Base-by-base conservation (phyloP, 176 grass and related monocot genomes). In the Oryza australiensis region DNA sequence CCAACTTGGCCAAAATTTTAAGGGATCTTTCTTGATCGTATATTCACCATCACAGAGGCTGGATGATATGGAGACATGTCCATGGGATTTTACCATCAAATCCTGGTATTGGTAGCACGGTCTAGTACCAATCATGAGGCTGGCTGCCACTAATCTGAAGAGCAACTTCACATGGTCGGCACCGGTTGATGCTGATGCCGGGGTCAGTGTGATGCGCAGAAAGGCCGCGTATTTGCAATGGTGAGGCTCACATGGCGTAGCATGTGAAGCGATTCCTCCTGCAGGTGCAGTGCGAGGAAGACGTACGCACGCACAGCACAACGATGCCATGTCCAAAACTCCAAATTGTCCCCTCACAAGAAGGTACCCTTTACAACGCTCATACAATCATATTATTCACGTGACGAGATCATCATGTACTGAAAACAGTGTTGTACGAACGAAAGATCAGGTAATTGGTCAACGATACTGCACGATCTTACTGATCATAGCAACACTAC, bases 261-360 rank as follows among this genome's bases (percentile, higher is more conserved):
- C 70, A 76, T 64, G 87, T 76, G 76, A 75, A 22, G 32, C 40
- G 32, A 85, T 85, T 32, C 87, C 16, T 70, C 26, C 12, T 18
- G 64, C 70, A 55, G 26, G 53, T 67, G 20, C 77, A 34, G 62
- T 22, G 48, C 37, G 13, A 80, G 43, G 46, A 57, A 32, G 10
- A 13, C 1, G 32, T 1, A 34, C 74, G 8, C 34, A 33, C 66
- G 8, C 26, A 33, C 15, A 37, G 45, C 66, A 26, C 53, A 85
- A 67, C 62, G 14, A 22, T 14, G 26, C 45, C 24, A 69, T 70
- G 68, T 45, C 34, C 48, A 37, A 37, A 37, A 37, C 35, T 37
- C 35, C 35, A 9, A 33, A 5, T 16, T 32, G 72, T 11, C 72
- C 10, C 34, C 24, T 2, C 40, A 41, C 2, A 33, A 59, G 0